Evolutionary conservation across 2,329 filamentous ascomycete species (phyloP).

Genomic region (Fusarium citri): DNA sequence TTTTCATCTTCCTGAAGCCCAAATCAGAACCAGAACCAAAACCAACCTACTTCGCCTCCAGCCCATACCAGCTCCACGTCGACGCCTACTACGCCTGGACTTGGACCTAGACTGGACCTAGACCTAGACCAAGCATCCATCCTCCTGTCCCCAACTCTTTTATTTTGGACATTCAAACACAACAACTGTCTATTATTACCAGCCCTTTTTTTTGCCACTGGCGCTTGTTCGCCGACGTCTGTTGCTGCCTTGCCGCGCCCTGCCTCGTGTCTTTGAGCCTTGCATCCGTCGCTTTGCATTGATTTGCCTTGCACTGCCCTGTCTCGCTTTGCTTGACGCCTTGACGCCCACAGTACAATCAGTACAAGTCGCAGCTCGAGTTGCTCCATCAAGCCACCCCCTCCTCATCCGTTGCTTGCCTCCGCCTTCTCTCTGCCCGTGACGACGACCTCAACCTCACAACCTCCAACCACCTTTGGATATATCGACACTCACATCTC

Average conservation of each 20-base stretch:
- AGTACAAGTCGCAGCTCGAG: slow-evolving; percentile 39
- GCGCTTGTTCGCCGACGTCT: slow-evolving; percentile 31
- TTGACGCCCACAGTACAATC: slow-evolving; percentile 36
- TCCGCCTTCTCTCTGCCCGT: slow-evolving; percentile 41
- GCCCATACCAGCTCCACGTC: slow-evolving; percentile 32
- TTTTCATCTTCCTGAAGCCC: slow-evolving; percentile 24
- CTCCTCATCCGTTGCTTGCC: slow-evolving; percentile 42
- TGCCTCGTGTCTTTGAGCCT: slow-evolving; percentile 25
- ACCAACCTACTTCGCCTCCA: slow-evolving; percentile 30
- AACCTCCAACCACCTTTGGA: slow-evolving; percentile 36
- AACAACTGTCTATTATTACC: slow-evolving; percentile 17
- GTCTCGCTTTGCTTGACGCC: slow-evolving; percentile 30
- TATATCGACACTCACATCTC: slow-evolving; percentile 29
- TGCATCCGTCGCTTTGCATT: slow-evolving; percentile 29
- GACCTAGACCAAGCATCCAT: slow-evolving; percentile 40
- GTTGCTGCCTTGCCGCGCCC: slow-evolving; percentile 31
- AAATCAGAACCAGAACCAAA: slow-evolving; percentile 15
- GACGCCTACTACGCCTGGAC: slow-evolving; percentile 30
- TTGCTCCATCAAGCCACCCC: slow-evolving; percentile 48
- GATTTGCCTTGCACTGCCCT: slow-evolving; percentile 33
- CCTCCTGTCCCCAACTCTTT: slow-evolving; percentile 36
- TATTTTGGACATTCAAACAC: slow-evolving; percentile 24
- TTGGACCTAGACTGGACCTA: slow-evolving; percentile 24
- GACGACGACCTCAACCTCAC: slow-evolving; percentile 44
- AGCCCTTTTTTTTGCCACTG: slow-evolving; percentile 33